Evolutionary conservation across 73 alveolate species (phyloP), one percentile per base, ranked within the genome.

Genomic region (Breviolum minutum): DNA sequence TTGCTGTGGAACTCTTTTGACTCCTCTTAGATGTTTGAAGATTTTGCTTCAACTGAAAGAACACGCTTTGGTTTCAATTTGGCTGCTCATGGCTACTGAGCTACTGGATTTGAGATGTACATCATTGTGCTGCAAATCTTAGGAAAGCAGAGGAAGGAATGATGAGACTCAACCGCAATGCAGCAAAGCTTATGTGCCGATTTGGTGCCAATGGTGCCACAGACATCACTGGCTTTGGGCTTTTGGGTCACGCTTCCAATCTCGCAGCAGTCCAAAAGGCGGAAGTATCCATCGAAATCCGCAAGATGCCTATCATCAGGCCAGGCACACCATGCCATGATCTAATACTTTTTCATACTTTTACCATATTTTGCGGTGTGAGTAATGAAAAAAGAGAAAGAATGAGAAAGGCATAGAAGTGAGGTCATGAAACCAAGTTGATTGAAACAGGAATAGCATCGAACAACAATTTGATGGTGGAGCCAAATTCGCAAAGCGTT

Each of bases 181-280:
- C 98, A 3, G 89, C 98, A 20, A 13, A 22, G 79, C 73, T 92
- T 63, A 73, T 92, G 98, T 26, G 63, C 48, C 88, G 89, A 63
- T 92, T 73, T 16, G 95, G 99, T 6, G 99, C 99, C 40, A 99
- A 99, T 85, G 99, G 99, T 22, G 99, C 99, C 77, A 99, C 99
- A 29, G 99, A 99, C 99, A 99, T 99, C 19, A 99, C 99, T 13
- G 99, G 99, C 32, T 99, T 99, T 99, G 99, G 99, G 66, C 95
- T 99, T 54, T 94, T 99, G 71, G 99, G 99, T 8, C 99, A 99
- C 99, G 99, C 99, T 66, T 64, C 99, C 74, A 99, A 99, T 98
- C 99, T 99, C 19, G 99, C 99, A 22, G 81, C 63, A 10, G 98
- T 92, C 61, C 98, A 92, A 90, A 73, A 61, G 29, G 69, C 22